Conservation (phyloP, 1,284 basidiomycete genomes). For the Schizophyllum amplum region DNA sequence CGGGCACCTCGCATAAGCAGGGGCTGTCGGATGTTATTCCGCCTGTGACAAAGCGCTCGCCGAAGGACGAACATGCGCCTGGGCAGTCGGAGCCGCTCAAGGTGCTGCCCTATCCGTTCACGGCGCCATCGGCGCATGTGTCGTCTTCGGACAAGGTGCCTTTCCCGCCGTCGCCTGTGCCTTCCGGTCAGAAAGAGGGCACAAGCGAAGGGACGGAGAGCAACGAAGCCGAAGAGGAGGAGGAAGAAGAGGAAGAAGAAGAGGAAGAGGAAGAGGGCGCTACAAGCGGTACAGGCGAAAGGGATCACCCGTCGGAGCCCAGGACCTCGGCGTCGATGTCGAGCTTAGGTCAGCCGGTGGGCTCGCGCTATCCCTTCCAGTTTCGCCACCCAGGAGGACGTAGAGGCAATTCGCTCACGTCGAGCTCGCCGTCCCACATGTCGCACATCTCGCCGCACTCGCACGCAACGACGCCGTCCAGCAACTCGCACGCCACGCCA, state of each 20-base stretch:
- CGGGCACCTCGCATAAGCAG: conserved; percentile 12
- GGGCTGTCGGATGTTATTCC: conserved; percentile 37
- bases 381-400: conserved; percentile 48
- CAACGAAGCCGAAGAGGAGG: conserved; percentile 25
- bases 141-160: conserved; percentile 49
- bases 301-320: conserved; percentile 36
- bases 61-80: conserved; percentile 26
- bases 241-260: conserved; percentile 25
- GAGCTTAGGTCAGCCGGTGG: conserved; percentile 66
- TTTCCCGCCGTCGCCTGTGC: conserved; percentile 56
- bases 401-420: conserved; percentile 33
- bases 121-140: conserved; percentile 42
- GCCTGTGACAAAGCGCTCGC: conserved; percentile 29
- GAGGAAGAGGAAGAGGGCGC: conserved; percentile 26
- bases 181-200: not conserved
- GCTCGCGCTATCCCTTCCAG: conserved; percentile 62
- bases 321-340: conserved; percentile 71
- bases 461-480: conserved; percentile 11
- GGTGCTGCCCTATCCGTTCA: conserved; percentile 56
- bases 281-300: conserved; percentile 23
- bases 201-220: conserved; percentile 22
- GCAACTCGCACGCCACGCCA: conserved; percentile 22
- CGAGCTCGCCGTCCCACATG: conserved; percentile 22
- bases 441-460: conserved; percentile 20
- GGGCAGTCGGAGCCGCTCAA: conserved; percentile 29